Base-by-base conservation (phyloP, 345 rosid genomes). In the Laguncularia racemosa region DNA sequence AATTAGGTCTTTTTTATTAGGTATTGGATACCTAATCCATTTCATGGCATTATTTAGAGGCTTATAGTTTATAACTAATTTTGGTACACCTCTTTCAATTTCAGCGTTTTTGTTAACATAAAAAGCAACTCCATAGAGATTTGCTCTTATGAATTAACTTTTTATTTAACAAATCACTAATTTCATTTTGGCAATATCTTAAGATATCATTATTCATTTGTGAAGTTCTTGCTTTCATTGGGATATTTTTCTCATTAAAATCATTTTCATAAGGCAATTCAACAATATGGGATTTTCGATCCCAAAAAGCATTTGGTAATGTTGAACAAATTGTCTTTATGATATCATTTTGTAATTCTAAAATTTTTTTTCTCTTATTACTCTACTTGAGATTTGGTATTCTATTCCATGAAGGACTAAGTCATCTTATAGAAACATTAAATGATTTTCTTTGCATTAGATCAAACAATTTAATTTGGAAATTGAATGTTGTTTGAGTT, bases 101-200 rank as follows among this genome's bases (percentile, higher is more conserved):
- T 43, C 48, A 40, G 46, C 58, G 14, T 14, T 43, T 7, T 55
- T 55, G 6, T 33, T 16, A 12, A 43, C 46, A 10, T 55, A 33
- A 12, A 33, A n/a, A 55, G 12, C 23, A 55, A 40, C 48, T 55
- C 48, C 46, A 40, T 9, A 46, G 58, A 17, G 58, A 55, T 5
- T 55, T 5, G 13, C 4, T n/a, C 43, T 55, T 55, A 2, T 46
- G 16, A 40, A 55, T 55, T 2, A 55, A 14, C 0, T 14, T 8
- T 20, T 55, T 38, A 4, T 55, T 0, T 0, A 15, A 1, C 0
- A 55, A 13, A 40, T 33, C 17, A 23, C 14, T 10, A 0, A 55
- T 55, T 43, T 55, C 14, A 15, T 55, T 55, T 43, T 55, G 1
- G 3, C 48, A 55, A 18, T 28, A 12, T 2, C 16, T 16, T 16